Percentiles rank a stretch among this genome's conserved stretches.
Evolutionary conservation across 331 rosid genomes (phyloP).

Genomic region (Rhamnella rubrinervis): DNA sequence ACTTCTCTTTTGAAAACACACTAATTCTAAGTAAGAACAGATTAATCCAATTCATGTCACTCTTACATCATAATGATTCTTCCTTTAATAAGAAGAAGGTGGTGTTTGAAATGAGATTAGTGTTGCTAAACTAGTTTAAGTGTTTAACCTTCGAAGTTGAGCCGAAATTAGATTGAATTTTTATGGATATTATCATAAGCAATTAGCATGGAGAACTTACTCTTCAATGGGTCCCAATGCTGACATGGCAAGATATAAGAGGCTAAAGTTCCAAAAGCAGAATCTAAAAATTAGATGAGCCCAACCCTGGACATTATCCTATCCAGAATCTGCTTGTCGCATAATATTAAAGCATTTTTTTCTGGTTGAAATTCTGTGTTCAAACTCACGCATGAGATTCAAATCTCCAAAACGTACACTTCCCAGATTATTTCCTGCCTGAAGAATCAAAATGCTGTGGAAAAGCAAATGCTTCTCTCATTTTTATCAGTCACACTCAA

Average conservation of each 20-base stretch:
- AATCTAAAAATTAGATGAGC: neutral
- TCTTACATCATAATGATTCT: too few species aligned
- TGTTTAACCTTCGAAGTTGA: too few species aligned
- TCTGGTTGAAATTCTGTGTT: conserved; percentile 34
- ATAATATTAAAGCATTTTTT: conserved; percentile 15
- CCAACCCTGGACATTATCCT: conserved; percentile 49
- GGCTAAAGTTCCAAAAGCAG: neutral
- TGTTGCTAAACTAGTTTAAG: too few species aligned
- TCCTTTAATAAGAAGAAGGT: too few species aligned
- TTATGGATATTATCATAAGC: too few species aligned
- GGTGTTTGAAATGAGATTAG: too few species aligned
- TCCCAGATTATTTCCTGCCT: conserved; percentile 7
- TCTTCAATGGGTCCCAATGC: too few species aligned
- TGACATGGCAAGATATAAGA: neutral
- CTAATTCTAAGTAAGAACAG: too few species aligned
- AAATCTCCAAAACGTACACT: conserved; percentile 21
- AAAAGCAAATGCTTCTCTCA: conserved; percentile 10
- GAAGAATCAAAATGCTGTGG: conserved; percentile 16
- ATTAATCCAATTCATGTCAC: too few species aligned
- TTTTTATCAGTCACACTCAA: neutral
- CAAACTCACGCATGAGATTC: conserved; percentile 53
- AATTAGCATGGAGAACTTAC: too few species aligned
- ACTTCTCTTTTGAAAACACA: too few species aligned
- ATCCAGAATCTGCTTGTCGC: conserved; percentile 51
- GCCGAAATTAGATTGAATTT: too few species aligned